Conservation (phyloP, 352 stramenopile genomes). For the Peronospora tabacina region DNA sequence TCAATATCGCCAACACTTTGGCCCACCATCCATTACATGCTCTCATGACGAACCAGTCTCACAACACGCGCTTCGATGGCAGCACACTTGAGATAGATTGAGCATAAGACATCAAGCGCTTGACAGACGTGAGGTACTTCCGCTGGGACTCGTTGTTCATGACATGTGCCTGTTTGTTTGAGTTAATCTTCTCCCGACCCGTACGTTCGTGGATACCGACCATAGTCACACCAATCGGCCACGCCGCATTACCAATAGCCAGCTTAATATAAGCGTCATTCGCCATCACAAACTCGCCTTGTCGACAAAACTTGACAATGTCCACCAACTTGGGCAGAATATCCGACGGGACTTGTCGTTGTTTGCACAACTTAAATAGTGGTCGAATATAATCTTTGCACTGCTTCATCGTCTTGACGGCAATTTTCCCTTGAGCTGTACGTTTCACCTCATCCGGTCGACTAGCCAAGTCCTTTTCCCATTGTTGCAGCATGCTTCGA, state of each 20-base stretch:
- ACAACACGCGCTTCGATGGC: conserved; percentile 83
- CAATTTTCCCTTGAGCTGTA: conserved; percentile 88
- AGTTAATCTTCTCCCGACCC: conserved; percentile 93
- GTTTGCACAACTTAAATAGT: conserved; percentile 96
- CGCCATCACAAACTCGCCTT: conserved; percentile 91
- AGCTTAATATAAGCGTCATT: conserved; percentile 98
- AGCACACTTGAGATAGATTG: conserved; percentile 85
- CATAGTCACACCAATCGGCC: conserved; percentile 99
- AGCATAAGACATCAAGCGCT: conserved; percentile 95
- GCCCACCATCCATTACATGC: neutral
- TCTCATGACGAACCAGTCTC: neutral
- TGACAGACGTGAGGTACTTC: conserved; percentile 98
- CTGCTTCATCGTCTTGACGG: conserved; percentile 97
- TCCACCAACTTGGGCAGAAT: conserved; percentile 86
- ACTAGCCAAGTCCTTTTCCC: conserved; percentile 88
- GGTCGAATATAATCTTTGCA: conserved; percentile 98
- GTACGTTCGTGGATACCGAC: conserved; percentile 97
- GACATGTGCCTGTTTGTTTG: conserved; percentile 97
- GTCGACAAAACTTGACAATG: conserved; percentile 92
- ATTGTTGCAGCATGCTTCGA: conserved; percentile 89
- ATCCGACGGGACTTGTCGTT: conserved; percentile 78
- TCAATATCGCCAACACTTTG: neutral
- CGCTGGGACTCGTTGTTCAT: conserved; percentile 99
- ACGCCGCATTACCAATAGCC: conserved; percentile 96
- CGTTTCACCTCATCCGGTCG: conserved; percentile 86